Conservation (phyloP, 441 rosid species). For the Aquilaria agallochum region DNA sequence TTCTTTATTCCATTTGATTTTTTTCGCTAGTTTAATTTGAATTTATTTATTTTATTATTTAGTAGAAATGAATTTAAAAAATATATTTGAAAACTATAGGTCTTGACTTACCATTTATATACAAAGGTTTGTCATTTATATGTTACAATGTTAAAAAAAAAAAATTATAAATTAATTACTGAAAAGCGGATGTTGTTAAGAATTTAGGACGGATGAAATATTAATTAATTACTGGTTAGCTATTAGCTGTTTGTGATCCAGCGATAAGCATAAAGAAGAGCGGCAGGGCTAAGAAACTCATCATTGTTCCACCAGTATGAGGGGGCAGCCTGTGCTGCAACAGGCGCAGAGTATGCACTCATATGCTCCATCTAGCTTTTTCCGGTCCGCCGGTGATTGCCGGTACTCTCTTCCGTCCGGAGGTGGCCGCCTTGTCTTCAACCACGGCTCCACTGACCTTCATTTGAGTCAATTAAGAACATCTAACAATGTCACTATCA, state of each 20-base stretch:
- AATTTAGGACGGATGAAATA: not conserved
- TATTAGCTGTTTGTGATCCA: constrained; percentile 36
- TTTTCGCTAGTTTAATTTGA: not conserved
- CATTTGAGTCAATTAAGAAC: too few species aligned
- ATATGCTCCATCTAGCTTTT: constrained; percentile 57
- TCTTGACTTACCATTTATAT: not conserved
- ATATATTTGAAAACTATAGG: too few species aligned
- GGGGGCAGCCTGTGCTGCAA: constrained; percentile 53
- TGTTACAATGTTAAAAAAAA: too few species aligned
- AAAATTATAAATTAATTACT: too few species aligned
- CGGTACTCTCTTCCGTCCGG: constrained; percentile 41
- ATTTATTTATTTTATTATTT: not conserved
- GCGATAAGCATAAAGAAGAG: constrained; percentile 39
- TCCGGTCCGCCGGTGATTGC: constrained; percentile 45
- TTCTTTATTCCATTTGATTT: not conserved
- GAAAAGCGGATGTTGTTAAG: fast-evolving
- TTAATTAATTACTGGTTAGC: not conserved
- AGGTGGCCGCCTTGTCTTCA: constrained; percentile 37
- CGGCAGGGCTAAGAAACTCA: constrained; percentile 36
- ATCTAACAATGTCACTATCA: too few species aligned
- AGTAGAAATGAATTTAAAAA: not conserved
- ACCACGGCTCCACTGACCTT: constrained; percentile 68
- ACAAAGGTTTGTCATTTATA: too few species aligned
- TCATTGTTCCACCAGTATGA: constrained; percentile 54
- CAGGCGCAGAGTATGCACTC: constrained; percentile 76